phyloP scores from a whole-genome alignment of 768 basidiomycete genomes.

The Clitopilus passeckerianus region DNA sequence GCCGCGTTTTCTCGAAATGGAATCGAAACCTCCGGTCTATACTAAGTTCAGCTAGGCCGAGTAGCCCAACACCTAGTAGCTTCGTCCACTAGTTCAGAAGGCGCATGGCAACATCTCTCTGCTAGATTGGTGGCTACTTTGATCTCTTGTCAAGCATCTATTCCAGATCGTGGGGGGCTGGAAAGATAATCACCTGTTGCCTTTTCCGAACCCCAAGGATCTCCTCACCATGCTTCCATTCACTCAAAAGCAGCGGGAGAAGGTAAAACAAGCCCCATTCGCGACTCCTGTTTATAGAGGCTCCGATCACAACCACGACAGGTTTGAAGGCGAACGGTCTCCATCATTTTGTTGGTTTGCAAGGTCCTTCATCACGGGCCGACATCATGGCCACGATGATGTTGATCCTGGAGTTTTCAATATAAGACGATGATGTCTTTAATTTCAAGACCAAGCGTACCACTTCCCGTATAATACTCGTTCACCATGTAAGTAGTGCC shows the following conservation, averaged over 20 bases:
- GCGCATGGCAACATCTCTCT: not conserved
- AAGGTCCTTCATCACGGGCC: slow-evolving; percentile 14
- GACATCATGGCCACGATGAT: not conserved
- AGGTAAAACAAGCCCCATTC: slow-evolving; percentile 11
- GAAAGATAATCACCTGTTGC: not conserved
- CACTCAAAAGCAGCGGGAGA: slow-evolving; percentile 7
- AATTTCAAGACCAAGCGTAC: not conserved
- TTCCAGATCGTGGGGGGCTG: not conserved
- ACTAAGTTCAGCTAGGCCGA: not conserved
- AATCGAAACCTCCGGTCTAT: not conserved
- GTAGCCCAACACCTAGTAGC: not conserved
- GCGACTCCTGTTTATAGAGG: slow-evolving; percentile 6
- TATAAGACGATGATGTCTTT: not conserved
- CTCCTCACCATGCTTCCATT: not conserved
- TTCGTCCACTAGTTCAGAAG: not conserved
- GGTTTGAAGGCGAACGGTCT: slow-evolving; percentile 10
- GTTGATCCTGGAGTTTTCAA: not conserved
- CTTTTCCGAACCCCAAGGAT: not conserved
- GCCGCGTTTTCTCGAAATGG: not conserved
- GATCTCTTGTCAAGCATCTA: not conserved
- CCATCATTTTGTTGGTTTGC: slow-evolving; percentile 18
- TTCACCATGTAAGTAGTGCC: slow-evolving; percentile 7
- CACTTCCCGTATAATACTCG: not conserved
- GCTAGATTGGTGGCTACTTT: not conserved
- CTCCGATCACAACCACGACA: slow-evolving; percentile 11